Conservation (phyloP, 2,329 filamentous ascomycete species). For the Tricladium varicosporioides region DNA sequence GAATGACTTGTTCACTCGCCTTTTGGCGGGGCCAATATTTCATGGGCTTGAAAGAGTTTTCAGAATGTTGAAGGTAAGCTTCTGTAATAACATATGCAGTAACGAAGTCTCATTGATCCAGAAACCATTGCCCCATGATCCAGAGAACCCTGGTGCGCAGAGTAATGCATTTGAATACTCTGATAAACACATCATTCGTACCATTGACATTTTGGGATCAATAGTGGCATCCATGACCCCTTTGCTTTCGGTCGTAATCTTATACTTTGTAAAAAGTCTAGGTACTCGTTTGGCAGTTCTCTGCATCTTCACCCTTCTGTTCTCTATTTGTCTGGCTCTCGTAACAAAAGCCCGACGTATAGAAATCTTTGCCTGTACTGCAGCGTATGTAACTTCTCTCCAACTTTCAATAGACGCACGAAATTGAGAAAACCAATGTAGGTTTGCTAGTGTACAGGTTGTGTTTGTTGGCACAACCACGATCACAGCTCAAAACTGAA, state of each 20-base stretch:
- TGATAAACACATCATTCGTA: neutral
- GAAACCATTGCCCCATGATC: conserved; percentile 4
- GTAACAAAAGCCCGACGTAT: conserved; percentile 30
- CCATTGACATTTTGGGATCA: conserved; percentile 19
- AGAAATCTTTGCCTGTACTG: conserved; percentile 32
- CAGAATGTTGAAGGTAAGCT: too few species aligned
- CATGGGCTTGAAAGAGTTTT: conserved; percentile 2
- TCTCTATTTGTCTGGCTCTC: conserved; percentile 27
- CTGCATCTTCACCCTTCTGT: conserved; percentile 31
- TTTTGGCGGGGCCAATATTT: conserved; percentile 9
- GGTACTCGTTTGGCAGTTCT: conserved; percentile 25
- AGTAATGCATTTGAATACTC: conserved; percentile 3
- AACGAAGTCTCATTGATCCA: too few species aligned
- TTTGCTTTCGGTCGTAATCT: conserved; percentile 22
- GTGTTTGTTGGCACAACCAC: conserved; percentile 15
- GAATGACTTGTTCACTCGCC: conserved; percentile 9
- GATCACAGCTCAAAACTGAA: too few species aligned
- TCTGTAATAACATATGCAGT: too few species aligned
- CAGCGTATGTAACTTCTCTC: conserved; percentile 26
- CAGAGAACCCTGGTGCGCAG: neutral
- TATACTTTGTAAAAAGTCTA: conserved; percentile 20
- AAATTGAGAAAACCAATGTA: neutral
- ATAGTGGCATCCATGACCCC: conserved; percentile 21
- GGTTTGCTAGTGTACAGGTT: conserved; percentile 14
- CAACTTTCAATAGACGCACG: neutral